These are phyloP conservation scores for Zygotorulaspora mrakii DNA, from an alignment of 1,139 yeast genomes.

Conservation along the genomic window DNA sequence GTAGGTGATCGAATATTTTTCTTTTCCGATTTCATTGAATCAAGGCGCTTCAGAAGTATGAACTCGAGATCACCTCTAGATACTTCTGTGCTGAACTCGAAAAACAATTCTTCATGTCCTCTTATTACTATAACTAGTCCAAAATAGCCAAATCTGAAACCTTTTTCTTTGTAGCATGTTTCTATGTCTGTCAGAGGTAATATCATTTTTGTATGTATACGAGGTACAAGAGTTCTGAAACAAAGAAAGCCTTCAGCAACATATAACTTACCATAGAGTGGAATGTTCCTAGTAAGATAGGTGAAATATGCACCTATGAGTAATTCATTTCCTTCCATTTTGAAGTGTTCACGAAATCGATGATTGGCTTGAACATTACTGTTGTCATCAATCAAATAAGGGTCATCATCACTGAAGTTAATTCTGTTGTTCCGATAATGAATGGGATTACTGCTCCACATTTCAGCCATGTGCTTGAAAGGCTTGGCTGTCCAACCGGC, in stretches of 20 bases:
- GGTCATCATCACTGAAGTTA: conserved; percentile 43
- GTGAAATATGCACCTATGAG: conserved; percentile 69
- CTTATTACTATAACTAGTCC: conserved; percentile 65
- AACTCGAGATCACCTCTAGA: conserved; percentile 60
- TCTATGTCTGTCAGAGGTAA: conserved; percentile 72
- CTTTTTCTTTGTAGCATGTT: conserved; percentile 60
- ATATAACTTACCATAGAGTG: conserved; percentile 79
- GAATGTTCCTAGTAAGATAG: conserved; percentile 66
- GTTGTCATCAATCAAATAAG: conserved; percentile 45
- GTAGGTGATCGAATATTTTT: conserved; percentile 27
- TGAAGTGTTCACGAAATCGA: conserved; percentile 63
- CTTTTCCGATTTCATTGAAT: conserved; percentile 6
- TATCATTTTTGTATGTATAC: conserved; percentile 77
- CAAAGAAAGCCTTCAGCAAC: conserved; percentile 65
- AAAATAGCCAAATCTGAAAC: conserved; percentile 61
- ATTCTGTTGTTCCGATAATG: conserved; percentile 50
- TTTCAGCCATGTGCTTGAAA: conserved; percentile 44
- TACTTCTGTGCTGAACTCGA: conserved; percentile 66
- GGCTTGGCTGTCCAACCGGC: conserved; percentile 33
- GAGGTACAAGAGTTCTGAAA: conserved; percentile 76
- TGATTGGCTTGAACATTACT: conserved; percentile 47
- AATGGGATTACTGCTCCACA: conserved; percentile 61
- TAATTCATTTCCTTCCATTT: conserved; percentile 49
- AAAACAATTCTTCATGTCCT: conserved; percentile 71
- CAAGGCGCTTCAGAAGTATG: conserved; percentile 14